Percentiles rank a stretch among this genome's conserved stretches.
Evolutionary conservation across 345 rosid species (phyloP).

Genomic region (Brassica napus): DNA sequence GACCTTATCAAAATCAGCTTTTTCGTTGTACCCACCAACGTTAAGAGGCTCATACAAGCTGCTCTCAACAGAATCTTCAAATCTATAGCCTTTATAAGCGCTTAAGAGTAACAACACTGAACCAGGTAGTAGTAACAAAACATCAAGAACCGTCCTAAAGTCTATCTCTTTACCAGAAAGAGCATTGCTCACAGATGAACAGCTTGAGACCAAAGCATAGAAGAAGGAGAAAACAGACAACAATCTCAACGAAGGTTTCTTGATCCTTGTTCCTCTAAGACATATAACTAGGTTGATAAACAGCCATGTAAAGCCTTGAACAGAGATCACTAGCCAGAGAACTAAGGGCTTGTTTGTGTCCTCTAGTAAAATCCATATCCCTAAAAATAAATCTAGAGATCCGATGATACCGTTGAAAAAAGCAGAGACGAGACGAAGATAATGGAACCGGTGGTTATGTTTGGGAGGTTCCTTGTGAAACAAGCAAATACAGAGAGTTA

Average conservation of each 20-base stretch:
- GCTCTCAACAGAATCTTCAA: slow-evolving; percentile 39
- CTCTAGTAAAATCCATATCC: slow-evolving; percentile 64
- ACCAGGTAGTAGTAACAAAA: slow-evolving; percentile 63
- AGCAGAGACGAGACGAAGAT: slow-evolving; percentile 51
- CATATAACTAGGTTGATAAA: slow-evolving; percentile 53
- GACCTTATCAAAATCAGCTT: slow-evolving; percentile 38
- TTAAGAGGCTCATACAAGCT: slow-evolving; percentile 62
- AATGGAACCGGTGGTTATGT: slow-evolving; percentile 24
- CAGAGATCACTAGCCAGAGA: slow-evolving; percentile 51
- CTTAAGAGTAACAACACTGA: slow-evolving; percentile 54
- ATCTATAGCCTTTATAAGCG: slow-evolving; percentile 47
- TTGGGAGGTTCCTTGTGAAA: slow-evolving; percentile 45
- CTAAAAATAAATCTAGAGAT: slow-evolving; percentile 52
- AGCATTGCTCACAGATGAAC: slow-evolving; percentile 46
- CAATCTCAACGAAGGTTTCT: slow-evolving; percentile 44
- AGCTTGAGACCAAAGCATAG: slow-evolving; percentile 46
- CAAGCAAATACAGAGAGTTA: slow-evolving; percentile 47
- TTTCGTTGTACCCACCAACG: slow-evolving; percentile 24
- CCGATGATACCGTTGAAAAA: slow-evolving; percentile 65
- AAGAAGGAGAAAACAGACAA: slow-evolving; percentile 57
- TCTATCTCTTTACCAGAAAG: slow-evolving; percentile 33
- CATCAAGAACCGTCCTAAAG: slow-evolving; percentile 47
- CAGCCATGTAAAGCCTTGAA: slow-evolving; percentile 74
- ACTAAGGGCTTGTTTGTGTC: slow-evolving; percentile 51
- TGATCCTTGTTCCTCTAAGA: slow-evolving; percentile 43